Percentiles rank a stretch among this genome's conserved stretches.
These are phyloP conservation scores for Nematodospora anomalae DNA, from an alignment of 1,139 yeast species.

Conservation along the genomic window DNA sequence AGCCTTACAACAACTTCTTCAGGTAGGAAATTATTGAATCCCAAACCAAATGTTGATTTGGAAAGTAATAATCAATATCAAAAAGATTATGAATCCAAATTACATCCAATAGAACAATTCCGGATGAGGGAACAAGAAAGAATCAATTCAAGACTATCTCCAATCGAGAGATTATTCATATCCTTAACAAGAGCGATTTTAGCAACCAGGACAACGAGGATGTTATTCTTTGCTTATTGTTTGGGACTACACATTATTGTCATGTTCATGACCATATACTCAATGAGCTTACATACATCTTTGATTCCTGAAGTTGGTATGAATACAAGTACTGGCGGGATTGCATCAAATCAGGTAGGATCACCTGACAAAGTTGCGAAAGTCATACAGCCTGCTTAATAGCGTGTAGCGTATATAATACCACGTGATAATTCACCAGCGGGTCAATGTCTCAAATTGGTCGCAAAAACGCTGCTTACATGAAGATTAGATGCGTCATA, in stretches of 20 bases:
- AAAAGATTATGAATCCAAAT: conserved; percentile 68
- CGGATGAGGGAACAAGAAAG: conserved; percentile 77
- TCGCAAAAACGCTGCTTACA: no score
- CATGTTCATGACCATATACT: conserved; percentile 61
- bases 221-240: conserved; percentile 73
- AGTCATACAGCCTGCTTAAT: not conserved
- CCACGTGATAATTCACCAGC: no score
- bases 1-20: conserved; percentile 18
- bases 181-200: conserved; percentile 71
- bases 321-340: conserved; percentile 49
- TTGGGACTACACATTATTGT: conserved; percentile 73
- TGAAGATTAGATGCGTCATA: no score
- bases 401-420: no score
- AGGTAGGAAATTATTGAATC: conserved; percentile 28
- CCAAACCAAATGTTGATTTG: conserved; percentile 48
- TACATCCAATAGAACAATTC: conserved; percentile 84
- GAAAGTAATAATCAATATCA: conserved; percentile 52
- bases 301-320: conserved; percentile 52
- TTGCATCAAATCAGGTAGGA: conserved; percentile 14
- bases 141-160: conserved; percentile 69
- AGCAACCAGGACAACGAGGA: conserved; percentile 71
- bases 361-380: conserved; percentile 1
- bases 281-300: conserved; percentile 49
- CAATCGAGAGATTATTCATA: conserved; percentile 76
- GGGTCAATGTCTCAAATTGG: not conserved